Percentiles rank a stretch among this genome's conserved stretches.
These are phyloP conservation scores for Miscanthus sacchariflorus DNA, from an alignment of 202 grass and related monocot genomes.

Conservation along the genomic window DNA sequence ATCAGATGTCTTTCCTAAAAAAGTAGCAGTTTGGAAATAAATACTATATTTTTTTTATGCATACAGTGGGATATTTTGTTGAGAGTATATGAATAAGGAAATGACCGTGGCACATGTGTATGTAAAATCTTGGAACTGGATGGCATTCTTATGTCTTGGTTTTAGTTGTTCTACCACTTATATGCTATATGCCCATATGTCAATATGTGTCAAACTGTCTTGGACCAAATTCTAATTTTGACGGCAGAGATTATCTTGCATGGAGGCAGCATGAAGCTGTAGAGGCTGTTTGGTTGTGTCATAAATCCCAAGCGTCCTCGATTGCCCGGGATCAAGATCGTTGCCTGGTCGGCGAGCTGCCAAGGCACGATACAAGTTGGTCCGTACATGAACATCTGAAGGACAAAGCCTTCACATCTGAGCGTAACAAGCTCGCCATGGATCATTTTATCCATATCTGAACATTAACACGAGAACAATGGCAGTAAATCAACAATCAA, in stretches of 20 bases:
- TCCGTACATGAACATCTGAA: not conserved
- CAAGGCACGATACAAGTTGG: not conserved
- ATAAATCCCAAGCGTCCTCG: not conserved
- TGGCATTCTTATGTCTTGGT: too few relatives aligned
- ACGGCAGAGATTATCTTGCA: too few relatives aligned
- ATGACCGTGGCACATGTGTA: not conserved
- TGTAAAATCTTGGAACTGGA: not conserved
- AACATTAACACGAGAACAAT: slow-evolving; percentile 23
- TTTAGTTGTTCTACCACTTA: too few relatives aligned
- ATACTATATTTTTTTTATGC: not conserved
- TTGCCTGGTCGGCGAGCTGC: not conserved
- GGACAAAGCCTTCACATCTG: not conserved
- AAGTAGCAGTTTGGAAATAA: not conserved
- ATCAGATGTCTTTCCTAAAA: not conserved
- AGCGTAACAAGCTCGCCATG: not conserved
- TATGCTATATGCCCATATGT: too few relatives aligned
- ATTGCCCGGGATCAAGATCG: not conserved
- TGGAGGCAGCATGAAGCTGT: not conserved
- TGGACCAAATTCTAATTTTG: not conserved
- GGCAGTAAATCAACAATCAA: not conserved
- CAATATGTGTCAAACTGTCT: not conserved
- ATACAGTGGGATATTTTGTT: not conserved
- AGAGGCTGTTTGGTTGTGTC: not conserved
- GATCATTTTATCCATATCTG: not conserved
- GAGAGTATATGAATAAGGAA: not conserved